Conservation (phyloP, 2,329 filamentous ascomycete species). For the Aspergillus flavus region DNA sequence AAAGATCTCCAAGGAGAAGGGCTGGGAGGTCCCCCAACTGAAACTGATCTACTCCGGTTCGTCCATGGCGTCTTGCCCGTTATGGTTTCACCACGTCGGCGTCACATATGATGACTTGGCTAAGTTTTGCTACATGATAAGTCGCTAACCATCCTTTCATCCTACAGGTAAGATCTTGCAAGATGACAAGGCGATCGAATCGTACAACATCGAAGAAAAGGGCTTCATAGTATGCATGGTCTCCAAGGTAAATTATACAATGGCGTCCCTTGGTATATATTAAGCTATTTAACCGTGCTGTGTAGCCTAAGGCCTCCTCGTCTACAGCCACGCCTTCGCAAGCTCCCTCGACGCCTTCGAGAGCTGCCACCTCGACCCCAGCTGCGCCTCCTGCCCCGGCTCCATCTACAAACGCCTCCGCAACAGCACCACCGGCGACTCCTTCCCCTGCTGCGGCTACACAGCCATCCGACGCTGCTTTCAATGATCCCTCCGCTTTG, state of each 20-base stretch:
- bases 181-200: slow-evolving; percentile 94
- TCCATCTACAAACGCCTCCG: slow-evolving; percentile 50
- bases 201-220: slow-evolving; percentile 99
- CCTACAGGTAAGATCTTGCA: slow-evolving; percentile 89
- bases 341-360: slow-evolving; percentile 42
- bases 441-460: slow-evolving; percentile 50
- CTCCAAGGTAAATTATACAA: slow-evolving; percentile 72
- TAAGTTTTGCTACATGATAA: background rate
- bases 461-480: slow-evolving; percentile 42
- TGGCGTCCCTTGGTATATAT: background rate
- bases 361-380: slow-evolving; percentile 44
- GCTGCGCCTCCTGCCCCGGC: slow-evolving; percentile 55
- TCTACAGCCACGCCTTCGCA: slow-evolving; percentile 36
- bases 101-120: background rate
- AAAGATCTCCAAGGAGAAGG: slow-evolving; percentile 89
- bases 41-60: slow-evolving; percentile 98
- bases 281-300: slow-evolving; percentile 17
- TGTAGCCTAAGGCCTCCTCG: slow-evolving; percentile 70
- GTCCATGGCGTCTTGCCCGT: slow-evolving; percentile 28
- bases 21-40: slow-evolving; percentile 86
- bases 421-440: slow-evolving; percentile 50
- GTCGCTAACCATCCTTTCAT: slow-evolving; percentile 1
- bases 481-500: slow-evolving; percentile 77
- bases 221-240: slow-evolving; percentile 99
- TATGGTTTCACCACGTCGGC: background rate